Conservation (phyloP, 352 stramenopile species). For the Phytophthora colocasiae region DNA sequence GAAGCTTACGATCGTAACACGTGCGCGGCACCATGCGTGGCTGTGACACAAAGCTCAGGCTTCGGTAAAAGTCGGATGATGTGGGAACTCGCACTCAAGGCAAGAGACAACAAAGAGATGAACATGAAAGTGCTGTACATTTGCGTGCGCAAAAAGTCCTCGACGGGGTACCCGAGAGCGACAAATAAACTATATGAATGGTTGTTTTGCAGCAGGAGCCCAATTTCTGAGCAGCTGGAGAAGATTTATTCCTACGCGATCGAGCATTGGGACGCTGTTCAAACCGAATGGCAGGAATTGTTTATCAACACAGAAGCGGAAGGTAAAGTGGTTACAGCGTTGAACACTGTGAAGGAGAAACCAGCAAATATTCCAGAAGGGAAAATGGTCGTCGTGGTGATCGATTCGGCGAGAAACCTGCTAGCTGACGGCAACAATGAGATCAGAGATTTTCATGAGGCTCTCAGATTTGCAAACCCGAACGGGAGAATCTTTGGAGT, state of each 20-base stretch:
- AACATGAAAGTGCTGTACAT: neutral
- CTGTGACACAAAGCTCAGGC: neutral
- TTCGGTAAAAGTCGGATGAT: neutral
- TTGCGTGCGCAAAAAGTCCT: neutral
- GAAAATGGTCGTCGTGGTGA: neutral
- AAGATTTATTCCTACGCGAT: neutral
- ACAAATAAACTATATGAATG: slow-evolving; percentile 1
- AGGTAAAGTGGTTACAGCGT: too few species aligned
- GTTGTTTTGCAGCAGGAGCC: neutral
- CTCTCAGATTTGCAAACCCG: too few species aligned
- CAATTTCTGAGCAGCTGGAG: neutral
- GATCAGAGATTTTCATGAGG: too few species aligned
- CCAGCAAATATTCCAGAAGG: neutral
- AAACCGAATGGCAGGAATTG: neutral
- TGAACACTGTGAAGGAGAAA: neutral
- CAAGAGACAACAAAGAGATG: neutral
- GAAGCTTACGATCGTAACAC: too few species aligned
- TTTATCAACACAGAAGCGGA: neutral
- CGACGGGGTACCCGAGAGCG: slow-evolving; percentile 4
- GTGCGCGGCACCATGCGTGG: too few species aligned
- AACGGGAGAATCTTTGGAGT: too few species aligned
- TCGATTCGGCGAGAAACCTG: neutral
- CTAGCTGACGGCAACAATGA: too few species aligned
- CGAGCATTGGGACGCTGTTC: slow-evolving; percentile 3
- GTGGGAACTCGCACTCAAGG: neutral